phyloP scores from a whole-genome alignment of 2,329 filamentous ascomycete species.

The Neofusicoccum laricinum region DNA sequence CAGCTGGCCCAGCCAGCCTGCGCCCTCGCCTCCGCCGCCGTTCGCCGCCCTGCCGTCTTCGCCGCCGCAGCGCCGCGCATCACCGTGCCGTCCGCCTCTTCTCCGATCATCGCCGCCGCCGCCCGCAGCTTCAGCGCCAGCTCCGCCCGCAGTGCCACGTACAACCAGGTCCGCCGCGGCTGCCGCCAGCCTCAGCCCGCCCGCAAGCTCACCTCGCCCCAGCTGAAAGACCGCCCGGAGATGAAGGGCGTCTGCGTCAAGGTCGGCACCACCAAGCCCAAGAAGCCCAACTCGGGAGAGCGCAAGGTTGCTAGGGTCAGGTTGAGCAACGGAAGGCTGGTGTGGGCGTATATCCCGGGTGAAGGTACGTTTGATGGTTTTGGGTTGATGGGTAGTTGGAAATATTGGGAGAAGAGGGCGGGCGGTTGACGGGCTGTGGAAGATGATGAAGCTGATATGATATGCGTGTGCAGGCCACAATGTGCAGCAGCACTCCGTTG shows the following conservation, averaged over 20 bases:
- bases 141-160: conserved; percentile 41
- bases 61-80: neutral
- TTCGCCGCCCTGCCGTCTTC: neutral
- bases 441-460: conserved; percentile 15
- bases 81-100: neutral
- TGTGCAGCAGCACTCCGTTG: conserved; percentile 97
- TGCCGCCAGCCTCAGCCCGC: conserved; percentile 76
- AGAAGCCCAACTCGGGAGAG: conserved; percentile 98
- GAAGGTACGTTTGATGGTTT: conserved; percentile 58
- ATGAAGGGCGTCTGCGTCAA: conserved; percentile 96
- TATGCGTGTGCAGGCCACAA: conserved; percentile 66
- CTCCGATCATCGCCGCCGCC: conserved; percentile 14
- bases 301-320: conserved; percentile 91
- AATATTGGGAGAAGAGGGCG: neutral
- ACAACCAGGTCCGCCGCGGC: conserved; percentile 58
- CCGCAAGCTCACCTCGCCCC: conserved; percentile 84
- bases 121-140: conserved; percentile 40
- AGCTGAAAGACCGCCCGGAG: conserved; percentile 71
- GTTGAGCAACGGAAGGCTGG: conserved; percentile 78
- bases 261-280: conserved; percentile 89
- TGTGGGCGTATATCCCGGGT: conserved; percentile 93
- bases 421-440: neutral
- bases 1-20: conserved; percentile 1
- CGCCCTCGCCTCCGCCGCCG: neutral
- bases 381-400: neutral